Conservation (phyloP, 2,329 filamentous ascomycete species). For the Ceratocystis eucalypticola region DNA sequence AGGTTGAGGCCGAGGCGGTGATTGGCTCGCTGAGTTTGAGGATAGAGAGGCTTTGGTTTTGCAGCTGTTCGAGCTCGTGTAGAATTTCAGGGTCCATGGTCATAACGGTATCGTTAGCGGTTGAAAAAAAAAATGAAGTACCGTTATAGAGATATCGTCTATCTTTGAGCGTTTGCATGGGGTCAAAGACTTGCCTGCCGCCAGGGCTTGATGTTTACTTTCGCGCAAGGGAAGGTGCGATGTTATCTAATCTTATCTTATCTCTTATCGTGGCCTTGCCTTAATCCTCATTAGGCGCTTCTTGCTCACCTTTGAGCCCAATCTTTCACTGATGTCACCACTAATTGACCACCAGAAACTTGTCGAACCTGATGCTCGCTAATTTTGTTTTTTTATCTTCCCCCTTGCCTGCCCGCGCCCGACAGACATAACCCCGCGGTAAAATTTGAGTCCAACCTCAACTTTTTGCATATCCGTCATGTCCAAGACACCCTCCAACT, state of each 20-base stretch:
- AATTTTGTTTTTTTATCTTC: background rate
- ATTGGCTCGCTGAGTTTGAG: slow-evolving; percentile 66
- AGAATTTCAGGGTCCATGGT: slow-evolving; percentile 32
- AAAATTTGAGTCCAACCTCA: background rate
- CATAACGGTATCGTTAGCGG: background rate
- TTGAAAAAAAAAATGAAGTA: too few species aligned
- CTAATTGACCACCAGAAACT: background rate
- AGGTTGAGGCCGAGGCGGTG: slow-evolving; percentile 35
- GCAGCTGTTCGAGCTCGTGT: slow-evolving; percentile 38
- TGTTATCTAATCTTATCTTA: background rate
- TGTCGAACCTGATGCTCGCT: background rate
- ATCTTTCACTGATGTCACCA: background rate
- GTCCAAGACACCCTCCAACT: slow-evolving; percentile 24
- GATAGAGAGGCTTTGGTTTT: slow-evolving; percentile 52
- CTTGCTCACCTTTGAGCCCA: background rate
- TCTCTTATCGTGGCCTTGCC: background rate
- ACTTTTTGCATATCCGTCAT: background rate
- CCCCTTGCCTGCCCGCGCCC: background rate
- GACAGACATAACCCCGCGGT: background rate
- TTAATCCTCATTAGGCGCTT: background rate
- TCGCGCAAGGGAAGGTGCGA: slow-evolving; percentile 24
- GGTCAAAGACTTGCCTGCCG: too few species aligned
- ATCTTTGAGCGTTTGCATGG: too few species aligned
- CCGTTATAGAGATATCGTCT: too few species aligned
- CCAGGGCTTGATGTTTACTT: slow-evolving; percentile 30